These are phyloP conservation scores for Opeltia flavorubescens DNA, from an alignment of 495 filamentous ascomycete species.

Conservation along the genomic window DNA sequence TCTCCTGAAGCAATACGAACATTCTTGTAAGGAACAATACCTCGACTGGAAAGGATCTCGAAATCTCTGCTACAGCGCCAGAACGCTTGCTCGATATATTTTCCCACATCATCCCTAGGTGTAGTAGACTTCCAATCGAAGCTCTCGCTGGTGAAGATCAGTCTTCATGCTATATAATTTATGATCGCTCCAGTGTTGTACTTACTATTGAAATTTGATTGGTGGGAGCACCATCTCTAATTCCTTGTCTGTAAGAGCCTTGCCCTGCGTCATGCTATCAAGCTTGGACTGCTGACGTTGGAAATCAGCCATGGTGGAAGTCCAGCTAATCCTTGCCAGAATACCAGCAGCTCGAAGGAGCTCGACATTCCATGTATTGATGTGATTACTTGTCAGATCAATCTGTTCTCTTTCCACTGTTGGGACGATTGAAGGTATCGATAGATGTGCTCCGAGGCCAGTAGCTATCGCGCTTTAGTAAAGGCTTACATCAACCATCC, in stretches of 20 bases:
- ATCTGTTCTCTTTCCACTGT: constrained; percentile 98
- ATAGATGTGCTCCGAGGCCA: constrained; percentile 86
- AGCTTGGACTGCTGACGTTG: constrained; percentile 29
- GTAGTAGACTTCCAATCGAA: constrained; percentile 83
- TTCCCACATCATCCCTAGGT: constrained; percentile 63
- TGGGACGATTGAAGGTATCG: constrained; percentile 92
- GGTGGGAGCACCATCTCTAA: constrained; percentile 56
- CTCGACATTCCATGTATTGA: constrained; percentile 92
- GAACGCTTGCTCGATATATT: constrained; percentile 82
- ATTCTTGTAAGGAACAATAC: constrained; percentile 61
- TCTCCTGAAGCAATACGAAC: constrained; percentile 73
- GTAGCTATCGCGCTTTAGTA: constrained; percentile 34
- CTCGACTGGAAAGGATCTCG: constrained; percentile 74
- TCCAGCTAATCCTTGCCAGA: constrained; percentile 73
- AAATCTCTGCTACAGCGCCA: constrained; percentile 77
- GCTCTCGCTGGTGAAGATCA: constrained; percentile 30
- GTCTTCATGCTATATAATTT: constrained; percentile 16
- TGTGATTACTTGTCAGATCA: constrained; percentile 87
- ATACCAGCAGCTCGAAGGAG: constrained; percentile 86
- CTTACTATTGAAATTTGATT: constrained; percentile 24
- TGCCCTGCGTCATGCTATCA: constrained; percentile 18
- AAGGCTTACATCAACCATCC: neutral
- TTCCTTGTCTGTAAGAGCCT: constrained; percentile 43
- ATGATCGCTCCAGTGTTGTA: constrained; percentile 23
- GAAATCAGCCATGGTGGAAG: constrained; percentile 68